Conservation (phyloP, 176 grass and related monocot species). For the Cymbopogon citratus region DNA sequence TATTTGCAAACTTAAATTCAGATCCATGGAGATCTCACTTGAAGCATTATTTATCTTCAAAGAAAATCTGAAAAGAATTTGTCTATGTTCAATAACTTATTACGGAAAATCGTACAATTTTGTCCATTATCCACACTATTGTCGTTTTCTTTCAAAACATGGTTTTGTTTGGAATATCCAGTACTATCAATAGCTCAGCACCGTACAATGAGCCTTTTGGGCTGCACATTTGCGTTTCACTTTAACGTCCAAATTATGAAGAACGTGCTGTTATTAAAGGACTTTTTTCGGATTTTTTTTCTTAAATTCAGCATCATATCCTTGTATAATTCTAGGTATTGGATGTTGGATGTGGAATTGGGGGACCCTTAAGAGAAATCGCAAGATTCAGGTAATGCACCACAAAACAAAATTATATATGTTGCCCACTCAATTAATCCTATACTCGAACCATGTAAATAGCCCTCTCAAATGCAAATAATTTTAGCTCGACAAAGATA, state of each 20-base stretch:
- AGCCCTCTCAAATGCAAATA: neutral
- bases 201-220: neutral
- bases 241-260: neutral
- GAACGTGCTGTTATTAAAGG: neutral
- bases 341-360: slow-evolving; percentile 85
- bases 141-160: neutral
- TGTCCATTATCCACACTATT: neutral
- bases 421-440: no score
- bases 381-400: slow-evolving; percentile 58
- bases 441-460: neutral
- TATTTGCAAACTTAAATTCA: neutral
- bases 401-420: neutral
- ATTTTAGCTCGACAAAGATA: slow-evolving; percentile 47
- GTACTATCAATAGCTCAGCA: no score
- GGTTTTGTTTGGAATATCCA: neutral
- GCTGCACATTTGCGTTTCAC: neutral
- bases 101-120: neutral
- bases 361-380: slow-evolving; percentile 68
- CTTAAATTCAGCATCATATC: neutral
- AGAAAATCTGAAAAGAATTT: neutral
- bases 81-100: neutral
- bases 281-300: no score
- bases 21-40: neutral
- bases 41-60: neutral
- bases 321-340: slow-evolving; percentile 33